Percentiles rank a stretch among this genome's conserved stretches.
Evolutionary conservation across 495 filamentous ascomycete genomes (phyloP).

Genomic region (Aspergillus affinis): DNA sequence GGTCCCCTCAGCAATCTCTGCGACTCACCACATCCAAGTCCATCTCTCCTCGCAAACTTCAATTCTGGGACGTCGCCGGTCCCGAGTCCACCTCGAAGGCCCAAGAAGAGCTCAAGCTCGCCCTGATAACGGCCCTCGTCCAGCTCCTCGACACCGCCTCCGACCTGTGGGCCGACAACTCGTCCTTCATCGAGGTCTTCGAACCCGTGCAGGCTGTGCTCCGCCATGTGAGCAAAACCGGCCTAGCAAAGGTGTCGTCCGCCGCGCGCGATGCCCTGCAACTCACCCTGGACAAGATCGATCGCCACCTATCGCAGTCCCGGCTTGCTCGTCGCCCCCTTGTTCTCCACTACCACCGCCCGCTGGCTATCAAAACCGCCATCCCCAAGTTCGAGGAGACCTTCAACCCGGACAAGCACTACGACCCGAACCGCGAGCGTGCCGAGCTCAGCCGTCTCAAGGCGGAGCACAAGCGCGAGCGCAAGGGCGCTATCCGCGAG

Average conservation of each 20-base stretch:
- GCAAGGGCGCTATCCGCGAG: conserved; percentile 92
- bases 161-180: conserved; percentile 61
- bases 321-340: conserved; percentile 69
- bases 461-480: conserved; percentile 89
- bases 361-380: conserved; percentile 80
- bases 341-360: conserved; percentile 83
- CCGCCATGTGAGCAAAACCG: conserved; percentile 53
- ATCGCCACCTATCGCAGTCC: conserved; percentile 52
- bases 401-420: conserved; percentile 92
- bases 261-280: conserved; percentile 35
- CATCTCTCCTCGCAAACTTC: conserved; percentile 32
- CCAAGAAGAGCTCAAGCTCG: conserved; percentile 53
- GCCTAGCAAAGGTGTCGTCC: conserved; percentile 50
- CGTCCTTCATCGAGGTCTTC: conserved; percentile 76
- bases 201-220: conserved; percentile 56
- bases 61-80: conserved; percentile 55
- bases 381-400: conserved; percentile 96
- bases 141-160: conserved; percentile 59
- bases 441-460: conserved; percentile 76
- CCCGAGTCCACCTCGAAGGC: conserved; percentile 23
- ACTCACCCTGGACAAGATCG: conserved; percentile 42
- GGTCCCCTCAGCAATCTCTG: conserved; percentile 54
- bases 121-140: conserved; percentile 57
- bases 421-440: conserved; percentile 88
- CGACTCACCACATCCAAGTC: conserved; percentile 41